Conservation (phyloP, 352 stramenopile species). For the Globisporangium spinosum region DNA sequence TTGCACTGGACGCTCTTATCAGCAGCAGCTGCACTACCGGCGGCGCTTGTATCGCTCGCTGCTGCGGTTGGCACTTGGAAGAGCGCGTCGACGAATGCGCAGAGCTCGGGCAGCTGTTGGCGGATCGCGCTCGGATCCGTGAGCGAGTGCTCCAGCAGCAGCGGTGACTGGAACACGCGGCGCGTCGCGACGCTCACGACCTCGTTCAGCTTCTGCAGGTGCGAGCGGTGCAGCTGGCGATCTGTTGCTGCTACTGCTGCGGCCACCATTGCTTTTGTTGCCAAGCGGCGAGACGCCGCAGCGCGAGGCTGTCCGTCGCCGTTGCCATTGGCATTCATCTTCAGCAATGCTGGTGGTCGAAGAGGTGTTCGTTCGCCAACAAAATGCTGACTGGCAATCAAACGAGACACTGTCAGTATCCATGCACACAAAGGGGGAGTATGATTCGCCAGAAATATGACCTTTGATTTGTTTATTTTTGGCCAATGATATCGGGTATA, state of each 20-base stretch:
- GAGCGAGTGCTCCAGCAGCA: conserved; percentile 20
- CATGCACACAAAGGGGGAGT: background rate
- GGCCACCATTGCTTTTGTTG: background rate
- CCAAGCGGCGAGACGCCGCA: background rate
- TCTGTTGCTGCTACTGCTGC: background rate
- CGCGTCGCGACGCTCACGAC: conserved; percentile 41
- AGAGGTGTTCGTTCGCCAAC: background rate
- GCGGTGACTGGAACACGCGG: conserved; percentile 42
- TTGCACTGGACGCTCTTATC: background rate
- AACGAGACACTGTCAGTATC: background rate
- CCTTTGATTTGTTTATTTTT: background rate
- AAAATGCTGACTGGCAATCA: background rate
- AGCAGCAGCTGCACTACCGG: background rate
- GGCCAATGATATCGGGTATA: background rate
- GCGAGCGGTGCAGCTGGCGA: conserved; percentile 3
- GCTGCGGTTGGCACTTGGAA: background rate
- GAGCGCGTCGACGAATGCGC: conserved; percentile 34
- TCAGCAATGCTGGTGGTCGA: background rate
- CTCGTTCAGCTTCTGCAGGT: conserved; percentile 33
- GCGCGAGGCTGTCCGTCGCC: background rate
- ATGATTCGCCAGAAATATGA: background rate
- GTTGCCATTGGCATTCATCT: background rate
- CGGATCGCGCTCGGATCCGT: conserved; percentile 30
- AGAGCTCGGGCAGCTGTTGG: conserved; percentile 41
- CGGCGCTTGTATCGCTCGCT: background rate